These are phyloP conservation scores for Volvariella volvacea DNA, from an alignment of 1,284 basidiomycete genomes.

Conservation along the genomic window DNA sequence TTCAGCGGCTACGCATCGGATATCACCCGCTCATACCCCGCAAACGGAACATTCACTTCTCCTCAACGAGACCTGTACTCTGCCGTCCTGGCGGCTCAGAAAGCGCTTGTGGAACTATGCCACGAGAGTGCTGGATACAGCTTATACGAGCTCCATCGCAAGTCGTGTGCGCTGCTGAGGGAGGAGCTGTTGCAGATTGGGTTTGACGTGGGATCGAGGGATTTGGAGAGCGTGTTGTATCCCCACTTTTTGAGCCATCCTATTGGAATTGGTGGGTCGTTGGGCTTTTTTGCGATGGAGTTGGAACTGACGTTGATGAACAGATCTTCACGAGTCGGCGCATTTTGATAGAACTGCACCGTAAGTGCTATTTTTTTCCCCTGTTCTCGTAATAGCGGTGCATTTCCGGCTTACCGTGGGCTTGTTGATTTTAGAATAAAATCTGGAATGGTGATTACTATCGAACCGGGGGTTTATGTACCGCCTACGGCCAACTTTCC, in stretches of 20 bases:
- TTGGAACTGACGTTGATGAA: conserved; percentile 7
- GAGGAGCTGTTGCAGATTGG: conserved; percentile 80
- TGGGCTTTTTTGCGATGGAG: not conserved
- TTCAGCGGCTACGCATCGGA: conserved; percentile 89
- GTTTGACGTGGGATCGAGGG: conserved; percentile 52
- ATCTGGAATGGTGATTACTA: conserved; percentile 83
- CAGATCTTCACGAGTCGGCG: conserved; percentile 77
- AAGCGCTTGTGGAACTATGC: conserved; percentile 59
- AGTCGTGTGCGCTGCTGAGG: conserved; percentile 65
- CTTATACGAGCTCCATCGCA: conserved; percentile 76
- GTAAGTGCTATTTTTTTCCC: conserved; percentile 18
- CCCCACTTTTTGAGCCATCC: conserved; percentile 87
- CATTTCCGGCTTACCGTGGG: not conserved
- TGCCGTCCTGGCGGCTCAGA: conserved; percentile 75
- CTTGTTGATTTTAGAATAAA: conserved; percentile 38
- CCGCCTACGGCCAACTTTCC: conserved; percentile 75
- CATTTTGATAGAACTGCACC: conserved; percentile 36
- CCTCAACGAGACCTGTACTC: conserved; percentile 87
- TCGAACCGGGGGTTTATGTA: conserved; percentile 83
- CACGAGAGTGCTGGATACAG: conserved; percentile 36
- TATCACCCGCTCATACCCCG: conserved; percentile 93
- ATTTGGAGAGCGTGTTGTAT: conserved; percentile 74
- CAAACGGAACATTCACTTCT: conserved; percentile 70
- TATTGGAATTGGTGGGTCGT: conserved; percentile 67
- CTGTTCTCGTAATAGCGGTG: too few species aligned